Evolutionary conservation across 2,329 filamentous ascomycete genomes (phyloP).

Genomic region (Trichoderma semiorbis): DNA sequence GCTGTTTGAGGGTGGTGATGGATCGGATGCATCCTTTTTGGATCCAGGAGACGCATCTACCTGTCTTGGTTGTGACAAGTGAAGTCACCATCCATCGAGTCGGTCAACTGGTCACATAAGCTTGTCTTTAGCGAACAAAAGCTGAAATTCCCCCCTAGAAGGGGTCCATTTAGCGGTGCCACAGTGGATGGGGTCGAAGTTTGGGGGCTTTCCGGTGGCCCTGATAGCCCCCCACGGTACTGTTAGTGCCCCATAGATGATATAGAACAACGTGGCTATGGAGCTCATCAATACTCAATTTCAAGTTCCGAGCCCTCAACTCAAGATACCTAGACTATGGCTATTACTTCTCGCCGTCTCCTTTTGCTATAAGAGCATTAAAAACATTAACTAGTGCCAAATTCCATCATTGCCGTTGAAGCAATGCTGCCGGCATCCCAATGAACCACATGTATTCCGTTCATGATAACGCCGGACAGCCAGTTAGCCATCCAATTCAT

Average conservation of each 20-base stretch:
- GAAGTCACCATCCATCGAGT: neutral
- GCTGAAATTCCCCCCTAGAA: neutral
- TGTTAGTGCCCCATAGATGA: neutral
- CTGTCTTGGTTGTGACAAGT: neutral
- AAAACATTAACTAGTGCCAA: neutral
- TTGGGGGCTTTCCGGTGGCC: neutral
- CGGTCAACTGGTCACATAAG: neutral
- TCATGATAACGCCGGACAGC: neutral
- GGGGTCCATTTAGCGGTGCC: neutral
- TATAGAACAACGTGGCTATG: neutral
- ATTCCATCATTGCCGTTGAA: conserved; percentile 4
- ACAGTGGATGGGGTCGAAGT: neutral
- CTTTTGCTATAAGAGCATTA: neutral
- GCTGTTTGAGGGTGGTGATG: neutral
- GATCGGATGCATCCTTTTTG: neutral
- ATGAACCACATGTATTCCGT: neutral
- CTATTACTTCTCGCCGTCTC: neutral
- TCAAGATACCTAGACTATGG: neutral
- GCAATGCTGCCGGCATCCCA: neutral
- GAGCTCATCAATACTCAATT: neutral
- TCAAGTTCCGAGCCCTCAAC: neutral
- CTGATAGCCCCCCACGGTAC: neutral
- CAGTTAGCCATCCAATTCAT: neutral
- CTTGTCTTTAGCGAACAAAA: neutral
- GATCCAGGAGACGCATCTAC: neutral